Percentiles rank a stretch among this genome's conserved stretches.
Evolutionary conservation across 2,329 filamentous ascomycete genomes (phyloP).

Genomic region (Elsinoe arachidis): DNA sequence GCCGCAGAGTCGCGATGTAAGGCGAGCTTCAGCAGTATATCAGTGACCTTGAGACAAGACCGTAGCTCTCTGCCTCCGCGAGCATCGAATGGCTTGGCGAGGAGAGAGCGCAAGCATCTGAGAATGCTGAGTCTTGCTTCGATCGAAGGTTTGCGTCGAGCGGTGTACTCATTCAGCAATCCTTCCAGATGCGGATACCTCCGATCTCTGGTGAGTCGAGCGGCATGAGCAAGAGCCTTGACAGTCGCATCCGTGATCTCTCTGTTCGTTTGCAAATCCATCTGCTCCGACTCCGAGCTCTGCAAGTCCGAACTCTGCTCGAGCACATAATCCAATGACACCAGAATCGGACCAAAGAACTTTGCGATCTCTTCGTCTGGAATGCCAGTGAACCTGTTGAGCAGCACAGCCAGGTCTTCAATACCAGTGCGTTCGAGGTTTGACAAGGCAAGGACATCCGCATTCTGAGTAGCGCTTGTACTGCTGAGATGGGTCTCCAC

Average conservation of each 20-base stretch:
- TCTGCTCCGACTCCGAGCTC: not conserved
- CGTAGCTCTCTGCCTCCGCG: slow-evolving; percentile 17
- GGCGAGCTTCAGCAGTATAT: slow-evolving; percentile 14
- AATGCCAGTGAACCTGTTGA: slow-evolving; percentile 83
- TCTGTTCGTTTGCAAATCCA: not conserved
- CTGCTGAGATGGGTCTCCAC: slow-evolving; percentile 86
- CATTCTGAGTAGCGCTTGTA: slow-evolving; percentile 71
- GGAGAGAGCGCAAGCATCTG: slow-evolving; percentile 13
- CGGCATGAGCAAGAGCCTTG: slow-evolving; percentile 14
- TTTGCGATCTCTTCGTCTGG: slow-evolving; percentile 98
- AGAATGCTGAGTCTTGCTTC: slow-evolving; percentile 14
- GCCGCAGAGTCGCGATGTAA: not conserved
- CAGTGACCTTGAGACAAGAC: slow-evolving; percentile 16
- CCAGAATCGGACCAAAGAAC: slow-evolving; percentile 49
- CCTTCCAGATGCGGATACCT: slow-evolving; percentile 14
- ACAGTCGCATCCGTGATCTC: slow-evolving; percentile 14
- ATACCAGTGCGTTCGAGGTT: slow-evolving; percentile 12
- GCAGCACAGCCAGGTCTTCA: slow-evolving; percentile 55
- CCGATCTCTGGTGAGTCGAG: slow-evolving; percentile 15
- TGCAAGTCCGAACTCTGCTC: slow-evolving; percentile 7
- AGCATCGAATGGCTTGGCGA: slow-evolving; percentile 16
- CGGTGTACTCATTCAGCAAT: slow-evolving; percentile 14
- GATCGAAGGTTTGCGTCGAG: slow-evolving; percentile 13
- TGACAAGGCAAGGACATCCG: slow-evolving; percentile 36
- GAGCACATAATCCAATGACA: slow-evolving; percentile 13